Conservation (phyloP, 2,329 filamentous ascomycete species). For the Penicillium sp. region DNA sequence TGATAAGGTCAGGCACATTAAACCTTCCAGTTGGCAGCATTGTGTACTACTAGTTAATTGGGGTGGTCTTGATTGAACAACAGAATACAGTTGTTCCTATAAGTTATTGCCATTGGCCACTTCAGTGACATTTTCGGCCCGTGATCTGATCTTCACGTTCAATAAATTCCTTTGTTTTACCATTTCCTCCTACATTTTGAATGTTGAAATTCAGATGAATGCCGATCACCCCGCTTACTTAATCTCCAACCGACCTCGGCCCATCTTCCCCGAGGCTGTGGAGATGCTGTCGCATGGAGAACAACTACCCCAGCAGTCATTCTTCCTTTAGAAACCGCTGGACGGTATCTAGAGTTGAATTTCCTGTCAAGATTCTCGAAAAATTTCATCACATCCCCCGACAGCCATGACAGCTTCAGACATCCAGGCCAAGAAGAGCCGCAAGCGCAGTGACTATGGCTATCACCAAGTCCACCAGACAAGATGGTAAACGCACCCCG, state of each 20-base stretch:
- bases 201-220: conserved; percentile 11
- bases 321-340: conserved; percentile 2
- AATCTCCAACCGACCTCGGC: conserved; percentile 27
- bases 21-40: conserved; percentile 4
- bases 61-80: background rate
- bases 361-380: background rate
- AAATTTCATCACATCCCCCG: background rate
- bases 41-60: background rate
- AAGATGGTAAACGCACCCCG: conserved; percentile 65
- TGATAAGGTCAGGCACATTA: conserved; percentile 20
- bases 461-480: conserved; percentile 82
- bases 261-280: conserved; percentile 18
- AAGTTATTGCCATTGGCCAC: background rate
- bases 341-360: background rate
- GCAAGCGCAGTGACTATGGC: conserved; percentile 69
- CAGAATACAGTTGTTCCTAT: background rate
- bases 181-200: background rate
- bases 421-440: conserved; percentile 61
- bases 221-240: conserved; percentile 19
- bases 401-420: conserved; percentile 34
- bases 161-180: background rate
- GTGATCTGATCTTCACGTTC: background rate
- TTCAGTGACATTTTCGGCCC: background rate
- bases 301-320: background rate
- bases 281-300: conserved; percentile 11